Evolutionary conservation across 2,329 filamentous ascomycete species (phyloP).

Genomic region (Biscogniauxia sp.): DNA sequence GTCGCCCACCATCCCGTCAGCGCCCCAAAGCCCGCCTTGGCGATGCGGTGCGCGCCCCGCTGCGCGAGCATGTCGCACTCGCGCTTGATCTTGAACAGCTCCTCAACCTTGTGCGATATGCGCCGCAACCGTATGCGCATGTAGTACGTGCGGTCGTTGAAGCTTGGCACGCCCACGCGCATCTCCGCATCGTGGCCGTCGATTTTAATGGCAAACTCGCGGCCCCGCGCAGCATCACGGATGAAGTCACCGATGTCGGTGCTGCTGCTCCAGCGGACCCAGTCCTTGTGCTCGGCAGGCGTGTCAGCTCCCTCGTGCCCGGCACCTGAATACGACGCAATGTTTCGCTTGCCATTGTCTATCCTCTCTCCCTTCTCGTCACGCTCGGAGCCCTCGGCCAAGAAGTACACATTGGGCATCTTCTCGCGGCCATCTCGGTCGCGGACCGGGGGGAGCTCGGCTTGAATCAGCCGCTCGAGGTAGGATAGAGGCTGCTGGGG

Average conservation of each 20-base stretch:
- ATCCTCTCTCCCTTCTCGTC: slow-evolving; percentile 45
- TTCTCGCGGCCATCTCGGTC: slow-evolving; percentile 64
- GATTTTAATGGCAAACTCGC: slow-evolving; percentile 82
- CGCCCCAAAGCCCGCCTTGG: slow-evolving; percentile 73
- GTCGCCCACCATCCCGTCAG: slow-evolving; percentile 77
- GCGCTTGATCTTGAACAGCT: slow-evolving; percentile 70
- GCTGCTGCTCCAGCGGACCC: slow-evolving; percentile 83
- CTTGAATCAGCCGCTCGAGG: slow-evolving; percentile 83
- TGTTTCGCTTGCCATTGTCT: slow-evolving; percentile 38
- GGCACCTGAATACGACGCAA: slow-evolving; percentile 69
- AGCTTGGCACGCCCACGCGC: slow-evolving; percentile 78
- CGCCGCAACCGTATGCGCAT: slow-evolving; percentile 74
- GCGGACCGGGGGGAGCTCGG: slow-evolving; percentile 71
- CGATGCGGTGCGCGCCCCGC: slow-evolving; percentile 72
- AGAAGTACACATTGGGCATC: slow-evolving; percentile 73
- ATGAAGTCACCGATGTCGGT: slow-evolving; percentile 96
- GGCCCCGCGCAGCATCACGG: slow-evolving; percentile 77
- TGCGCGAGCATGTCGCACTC: slow-evolving; percentile 80
- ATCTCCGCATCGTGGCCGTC: slow-evolving; percentile 67
- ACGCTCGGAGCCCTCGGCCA: slow-evolving; percentile 71
- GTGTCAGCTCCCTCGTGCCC: slow-evolving; percentile 57
- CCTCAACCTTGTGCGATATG: slow-evolving; percentile 65
- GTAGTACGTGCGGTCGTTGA: slow-evolving; percentile 88
- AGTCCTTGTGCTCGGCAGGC: slow-evolving; percentile 51
- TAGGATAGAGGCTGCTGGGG: slow-evolving; percentile 90